Evolutionary conservation across 176 grass and related monocot genomes (phyloP).

Genomic region (Thalia dealbata): DNA sequence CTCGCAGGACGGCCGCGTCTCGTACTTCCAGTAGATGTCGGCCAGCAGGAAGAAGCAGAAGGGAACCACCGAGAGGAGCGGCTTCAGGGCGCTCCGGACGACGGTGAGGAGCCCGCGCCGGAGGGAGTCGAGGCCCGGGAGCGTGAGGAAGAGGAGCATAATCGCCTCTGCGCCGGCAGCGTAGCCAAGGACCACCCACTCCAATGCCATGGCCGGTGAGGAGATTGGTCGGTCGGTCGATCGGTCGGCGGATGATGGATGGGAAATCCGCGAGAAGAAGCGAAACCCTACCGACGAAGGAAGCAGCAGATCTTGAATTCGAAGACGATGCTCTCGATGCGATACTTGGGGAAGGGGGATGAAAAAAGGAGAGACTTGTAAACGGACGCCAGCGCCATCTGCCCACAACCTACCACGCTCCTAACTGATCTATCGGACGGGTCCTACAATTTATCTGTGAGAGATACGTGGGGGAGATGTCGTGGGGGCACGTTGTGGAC

Average conservation of each 20-base stretch:
- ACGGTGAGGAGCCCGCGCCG: constrained; percentile 65
- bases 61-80: constrained; percentile 78
- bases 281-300: too few species aligned
- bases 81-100: constrained; percentile 70
- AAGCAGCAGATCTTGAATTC: background rate
- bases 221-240: background rate
- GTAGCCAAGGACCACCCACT: constrained; percentile 94
- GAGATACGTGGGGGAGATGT: too few species aligned
- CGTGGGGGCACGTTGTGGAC: too few species aligned
- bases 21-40: constrained; percentile 99
- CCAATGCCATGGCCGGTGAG: constrained; percentile 52
- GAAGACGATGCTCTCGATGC: background rate
- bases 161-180: constrained; percentile 86
- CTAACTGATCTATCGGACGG: too few species aligned
- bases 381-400: too few species aligned
- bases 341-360: too few species aligned
- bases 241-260: background rate
- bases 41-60: constrained; percentile 87
- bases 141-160: constrained; percentile 90
- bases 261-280: background rate
- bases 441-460: too few species aligned
- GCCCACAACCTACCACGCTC: too few species aligned
- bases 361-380: too few species aligned
- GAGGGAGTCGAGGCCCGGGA: constrained; percentile 64
- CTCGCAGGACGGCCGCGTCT: constrained; percentile 64